A percentile compares a stretch with the other conserved stretches of the same genome.
phyloP scores from a whole-genome alignment of 306 rosid genomes.

The Cucurbita moschata region DNA sequence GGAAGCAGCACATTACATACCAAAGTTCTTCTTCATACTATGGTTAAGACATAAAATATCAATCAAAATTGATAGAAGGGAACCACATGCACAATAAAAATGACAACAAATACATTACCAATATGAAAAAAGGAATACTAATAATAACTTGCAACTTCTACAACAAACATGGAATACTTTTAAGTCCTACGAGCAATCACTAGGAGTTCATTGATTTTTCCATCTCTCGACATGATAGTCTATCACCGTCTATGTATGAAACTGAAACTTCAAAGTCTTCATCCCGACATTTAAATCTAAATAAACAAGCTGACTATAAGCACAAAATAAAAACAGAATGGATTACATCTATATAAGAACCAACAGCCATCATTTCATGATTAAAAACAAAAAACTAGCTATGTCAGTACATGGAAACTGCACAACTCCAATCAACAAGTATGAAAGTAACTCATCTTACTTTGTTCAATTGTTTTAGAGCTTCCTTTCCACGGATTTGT shows the following conservation, averaged over 20 bases:
- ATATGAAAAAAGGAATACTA: neutral
- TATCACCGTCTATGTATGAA: neutral
- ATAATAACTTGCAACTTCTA: neutral
- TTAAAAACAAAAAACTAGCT: neutral
- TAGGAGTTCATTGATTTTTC: neutral
- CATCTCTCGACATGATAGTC: neutral
- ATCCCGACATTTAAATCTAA: neutral
- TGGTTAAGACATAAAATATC: neutral
- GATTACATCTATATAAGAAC: neutral
- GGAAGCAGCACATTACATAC: neutral
- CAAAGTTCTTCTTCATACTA: neutral
- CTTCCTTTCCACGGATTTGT: neutral
- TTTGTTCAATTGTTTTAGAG: neutral
- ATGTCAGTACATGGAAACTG: neutral
- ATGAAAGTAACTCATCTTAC: neutral
- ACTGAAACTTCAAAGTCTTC: neutral
- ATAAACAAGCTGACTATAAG: neutral
- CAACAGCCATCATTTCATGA: neutral
- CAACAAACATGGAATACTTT: neutral
- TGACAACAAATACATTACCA: neutral
- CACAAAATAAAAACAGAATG: neutral
- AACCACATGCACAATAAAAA: neutral
- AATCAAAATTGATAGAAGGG: neutral
- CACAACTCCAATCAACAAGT: neutral
- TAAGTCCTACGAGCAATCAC: neutral